phyloP scores from a whole-genome alignment of 1,284 basidiomycete species.

The Ganoderma multipileum region DNA sequence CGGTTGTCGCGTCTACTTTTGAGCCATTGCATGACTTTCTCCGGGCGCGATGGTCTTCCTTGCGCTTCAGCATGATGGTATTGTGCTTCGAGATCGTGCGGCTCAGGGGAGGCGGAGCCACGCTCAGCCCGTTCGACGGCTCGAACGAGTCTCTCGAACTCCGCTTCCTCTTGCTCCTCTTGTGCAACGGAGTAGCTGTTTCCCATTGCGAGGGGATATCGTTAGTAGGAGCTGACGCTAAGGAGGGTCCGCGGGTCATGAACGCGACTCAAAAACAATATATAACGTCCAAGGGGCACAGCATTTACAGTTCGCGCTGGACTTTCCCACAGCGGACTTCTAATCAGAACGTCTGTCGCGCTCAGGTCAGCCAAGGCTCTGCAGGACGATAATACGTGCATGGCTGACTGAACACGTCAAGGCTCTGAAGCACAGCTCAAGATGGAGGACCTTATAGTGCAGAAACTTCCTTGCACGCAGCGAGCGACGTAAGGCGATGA shows the following conservation, averaged over 20 bases:
- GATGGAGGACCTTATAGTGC: neutral
- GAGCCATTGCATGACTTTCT: neutral
- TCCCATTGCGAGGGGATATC: constrained; percentile 11
- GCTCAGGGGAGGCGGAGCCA: constrained; percentile 1
- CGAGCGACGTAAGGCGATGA: neutral
- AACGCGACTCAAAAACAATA: neutral
- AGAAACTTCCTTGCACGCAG: neutral
- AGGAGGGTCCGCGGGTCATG: neutral
- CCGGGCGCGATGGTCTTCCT: neutral
- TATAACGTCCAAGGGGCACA: neutral
- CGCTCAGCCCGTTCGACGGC: constrained; percentile 26
- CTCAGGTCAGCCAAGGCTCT: neutral
- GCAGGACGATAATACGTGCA: neutral
- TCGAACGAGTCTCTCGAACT: constrained; percentile 17
- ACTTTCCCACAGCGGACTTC: neutral
- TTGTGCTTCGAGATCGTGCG: constrained; percentile 15
- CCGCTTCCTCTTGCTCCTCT: constrained; percentile 24
- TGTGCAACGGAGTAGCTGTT: constrained; percentile 23
- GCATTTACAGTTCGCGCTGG: neutral
- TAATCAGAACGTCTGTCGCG: neutral
- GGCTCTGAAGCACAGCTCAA: neutral
- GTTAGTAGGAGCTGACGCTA: neutral
- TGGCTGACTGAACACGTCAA: neutral
- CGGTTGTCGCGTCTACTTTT: too few relatives aligned
- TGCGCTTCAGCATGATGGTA: neutral